Evolutionary conservation across 2,329 filamentous ascomycete species (phyloP), one percentile per base, ranked within the genome.

Genomic region (Alternaria arborescens): DNA sequence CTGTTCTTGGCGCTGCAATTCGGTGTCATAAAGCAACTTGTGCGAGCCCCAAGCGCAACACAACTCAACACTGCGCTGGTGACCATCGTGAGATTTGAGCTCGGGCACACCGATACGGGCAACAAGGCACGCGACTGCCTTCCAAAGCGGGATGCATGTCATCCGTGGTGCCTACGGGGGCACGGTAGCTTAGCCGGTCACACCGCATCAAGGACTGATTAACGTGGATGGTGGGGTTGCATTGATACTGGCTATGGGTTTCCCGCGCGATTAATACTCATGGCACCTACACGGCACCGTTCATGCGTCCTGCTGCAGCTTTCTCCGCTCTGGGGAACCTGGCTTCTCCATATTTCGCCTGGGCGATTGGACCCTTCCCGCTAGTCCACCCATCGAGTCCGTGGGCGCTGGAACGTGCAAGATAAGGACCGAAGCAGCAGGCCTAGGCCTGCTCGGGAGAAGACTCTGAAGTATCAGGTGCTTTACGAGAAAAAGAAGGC

Each of bases 401-500:
- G 46, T 20, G 38, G 43, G 28, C 52, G 20, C 32, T 16, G 4
- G 14, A 24, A 16, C 24, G 28, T 30, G 18, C 50, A 34, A 26
- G 41, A 47, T 34, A 34, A 34, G 36, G 34, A 38, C 46, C 28
- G 12, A 24, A 24, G 42, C 18, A 46, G n/a, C 46, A 30, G 32
- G 34, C 40, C 28, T 41, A 22, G 26, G 24, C 26, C 20, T n/a
- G 8, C 28, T 12, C 12, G 28, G 42, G 47, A 11, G 2, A 11
- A 36, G 40, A 32, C 26, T 16, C 30, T 28, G n/a, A 38, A 18
- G 16, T 10, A 22, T 30, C 51, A 41, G 24, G 18, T 40, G 46
- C n/a, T 18, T 71, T 58, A 78, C 10, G 75, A 75, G 50, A 80
- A 79, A 84, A 99, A 99, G 78, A 97, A 97, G 0, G 92, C 88